phyloP scores from a whole-genome alignment of 805 yeast species.

The Priceomyces melissophilus region DNA sequence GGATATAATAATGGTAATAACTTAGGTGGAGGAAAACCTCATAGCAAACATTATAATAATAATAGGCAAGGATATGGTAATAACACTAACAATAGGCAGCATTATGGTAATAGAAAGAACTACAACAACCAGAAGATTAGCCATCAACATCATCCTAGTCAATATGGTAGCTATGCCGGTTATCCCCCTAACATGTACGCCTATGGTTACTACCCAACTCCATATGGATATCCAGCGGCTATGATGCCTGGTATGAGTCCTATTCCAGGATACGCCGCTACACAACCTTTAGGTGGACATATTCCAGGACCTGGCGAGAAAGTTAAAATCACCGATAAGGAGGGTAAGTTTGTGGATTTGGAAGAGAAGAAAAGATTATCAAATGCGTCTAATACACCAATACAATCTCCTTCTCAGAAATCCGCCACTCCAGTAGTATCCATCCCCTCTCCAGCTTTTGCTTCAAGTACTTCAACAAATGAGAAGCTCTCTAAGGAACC shows the following conservation, averaged over 20 bases:
- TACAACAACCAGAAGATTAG: constrained; percentile 16
- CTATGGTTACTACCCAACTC: constrained; percentile 24
- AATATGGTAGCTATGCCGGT: constrained; percentile 18
- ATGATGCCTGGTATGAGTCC: constrained; percentile 9
- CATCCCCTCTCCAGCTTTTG: constrained; percentile 7
- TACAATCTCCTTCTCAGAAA: constrained; percentile 29
- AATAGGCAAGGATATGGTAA: constrained; percentile 12
- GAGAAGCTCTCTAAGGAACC: constrained; percentile 7
- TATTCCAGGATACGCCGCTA: constrained; percentile 8
- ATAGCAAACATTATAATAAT: constrained; percentile 12
- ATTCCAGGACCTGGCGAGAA: constrained; percentile 16
- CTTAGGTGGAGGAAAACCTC: constrained; percentile 8
- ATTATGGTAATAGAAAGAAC: constrained; percentile 10
- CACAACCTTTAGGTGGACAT: constrained; percentile 9
- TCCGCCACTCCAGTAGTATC: constrained; percentile 8
- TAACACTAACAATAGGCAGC: constrained; percentile 10
- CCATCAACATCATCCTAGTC: constrained; percentile 14
- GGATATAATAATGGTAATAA: constrained; percentile 8
- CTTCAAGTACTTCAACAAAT: constrained; percentile 6
- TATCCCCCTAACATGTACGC: constrained; percentile 24
- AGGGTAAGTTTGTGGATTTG: constrained; percentile 40
- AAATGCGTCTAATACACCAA: constrained; percentile 27
- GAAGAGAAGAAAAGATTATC: constrained; percentile 37
- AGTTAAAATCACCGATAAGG: constrained; percentile 40
- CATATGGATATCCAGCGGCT: constrained; percentile 20